phyloP scores from a whole-genome alignment of 1,139 yeast genomes.

The Meyerozyma elateridarum region DNA sequence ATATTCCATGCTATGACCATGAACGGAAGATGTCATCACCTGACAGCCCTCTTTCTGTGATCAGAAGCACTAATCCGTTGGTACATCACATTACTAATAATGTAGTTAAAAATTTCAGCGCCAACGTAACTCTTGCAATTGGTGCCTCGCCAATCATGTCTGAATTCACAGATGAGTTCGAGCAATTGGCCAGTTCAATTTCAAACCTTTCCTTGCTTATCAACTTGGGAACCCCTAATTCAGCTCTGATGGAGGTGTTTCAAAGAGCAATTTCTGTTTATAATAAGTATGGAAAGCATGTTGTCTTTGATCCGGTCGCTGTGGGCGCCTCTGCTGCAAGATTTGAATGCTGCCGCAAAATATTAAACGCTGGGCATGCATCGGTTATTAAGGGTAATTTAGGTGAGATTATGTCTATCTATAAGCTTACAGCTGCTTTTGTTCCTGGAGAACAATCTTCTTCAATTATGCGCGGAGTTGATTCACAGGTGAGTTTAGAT shows the following conservation, averaged over 20 bases:
- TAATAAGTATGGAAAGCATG: conserved; percentile 52
- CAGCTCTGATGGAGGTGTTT: conserved; percentile 40
- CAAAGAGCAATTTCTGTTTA: conserved; percentile 54
- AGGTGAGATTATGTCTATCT: conserved; percentile 64
- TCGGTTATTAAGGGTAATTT: conserved; percentile 82
- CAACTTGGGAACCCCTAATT: conserved; percentile 73
- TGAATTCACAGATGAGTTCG: conserved; percentile 66
- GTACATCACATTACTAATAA: conserved; percentile 86
- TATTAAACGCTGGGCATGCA: conserved; percentile 57
- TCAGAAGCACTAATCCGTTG: conserved; percentile 41
- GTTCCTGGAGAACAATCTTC: conserved; percentile 34
- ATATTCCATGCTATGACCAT: too few relatives aligned
- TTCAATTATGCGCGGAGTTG: conserved; percentile 70
- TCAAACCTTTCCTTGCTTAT: conserved; percentile 56
- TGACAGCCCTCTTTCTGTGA: conserved; percentile 5
- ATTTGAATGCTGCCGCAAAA: conserved; percentile 36
- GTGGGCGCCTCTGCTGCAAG: conserved; percentile 77
- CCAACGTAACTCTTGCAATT: conserved; percentile 80
- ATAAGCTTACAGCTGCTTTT: conserved; percentile 27
- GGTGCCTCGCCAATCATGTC: conserved; percentile 94
- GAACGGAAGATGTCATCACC: background rate
- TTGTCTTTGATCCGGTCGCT: conserved; percentile 89
- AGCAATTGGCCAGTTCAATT: conserved; percentile 53
- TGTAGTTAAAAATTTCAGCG: conserved; percentile 87
- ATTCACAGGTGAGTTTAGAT: conserved; percentile 39